Percentiles rank a stretch among this genome's conserved stretches.
These are phyloP conservation scores for Geotrichum australiense DNA, from an alignment of 1,139 yeast species.

Conservation along the genomic window DNA sequence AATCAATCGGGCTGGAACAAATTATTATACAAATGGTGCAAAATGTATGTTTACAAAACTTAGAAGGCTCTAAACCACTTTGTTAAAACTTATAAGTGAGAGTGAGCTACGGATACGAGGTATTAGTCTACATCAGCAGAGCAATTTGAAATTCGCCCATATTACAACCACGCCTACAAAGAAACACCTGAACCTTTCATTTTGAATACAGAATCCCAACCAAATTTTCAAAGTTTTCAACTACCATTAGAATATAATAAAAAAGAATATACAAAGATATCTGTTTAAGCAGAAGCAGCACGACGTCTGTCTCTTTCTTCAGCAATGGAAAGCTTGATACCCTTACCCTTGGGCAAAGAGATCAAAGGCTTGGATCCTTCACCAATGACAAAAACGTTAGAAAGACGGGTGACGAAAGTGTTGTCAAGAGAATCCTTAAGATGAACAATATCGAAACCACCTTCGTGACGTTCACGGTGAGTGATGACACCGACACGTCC, in stretches of 20 bases:
- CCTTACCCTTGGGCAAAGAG: conserved; percentile 99
- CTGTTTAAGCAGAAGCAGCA: conserved; percentile 22
- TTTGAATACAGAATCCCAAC: no score
- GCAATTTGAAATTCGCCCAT: no score
- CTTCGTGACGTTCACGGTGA: conserved; percentile 99
- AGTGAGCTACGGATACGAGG: no score
- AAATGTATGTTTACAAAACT: no score
- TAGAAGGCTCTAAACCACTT: no score
- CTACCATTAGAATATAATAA: conserved; percentile 13
- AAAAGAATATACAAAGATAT: conserved; percentile 7
- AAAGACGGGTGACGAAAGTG: conserved; percentile 96
- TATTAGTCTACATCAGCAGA: no score
- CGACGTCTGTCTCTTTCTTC: conserved; percentile 97
- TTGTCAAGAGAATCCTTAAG: conserved; percentile 95
- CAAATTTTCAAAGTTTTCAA: conserved; percentile 1
- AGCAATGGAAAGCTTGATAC: conserved; percentile 94
- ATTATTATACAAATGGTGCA: no score
- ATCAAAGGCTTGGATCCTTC: conserved; percentile 97
- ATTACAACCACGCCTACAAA: no score
- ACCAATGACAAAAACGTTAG: conserved; percentile 96
- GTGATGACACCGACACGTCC: conserved; percentile 98
- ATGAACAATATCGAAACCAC: conserved; percentile 99
- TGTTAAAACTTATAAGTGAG: no score
- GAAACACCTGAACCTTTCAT: no score
- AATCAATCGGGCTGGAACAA: no score